phyloP scores from a whole-genome alignment of 495 filamentous ascomycete species.

The Penicillium alfredii region DNA sequence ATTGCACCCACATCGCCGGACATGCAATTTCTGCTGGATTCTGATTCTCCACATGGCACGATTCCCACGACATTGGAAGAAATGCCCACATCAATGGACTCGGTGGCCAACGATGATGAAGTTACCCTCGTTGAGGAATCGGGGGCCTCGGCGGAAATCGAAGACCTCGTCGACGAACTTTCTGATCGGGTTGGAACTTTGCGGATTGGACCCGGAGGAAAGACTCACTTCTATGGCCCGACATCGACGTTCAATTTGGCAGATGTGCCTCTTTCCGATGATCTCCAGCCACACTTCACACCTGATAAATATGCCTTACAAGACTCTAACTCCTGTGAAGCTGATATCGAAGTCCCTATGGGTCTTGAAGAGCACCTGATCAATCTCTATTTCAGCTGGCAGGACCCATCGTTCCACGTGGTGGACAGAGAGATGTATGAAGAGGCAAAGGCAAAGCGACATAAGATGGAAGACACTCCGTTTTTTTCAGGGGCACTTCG shows the following conservation, averaged over 20 bases:
- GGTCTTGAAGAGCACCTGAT: slow-evolving; percentile 27
- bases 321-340: slow-evolving; percentile 6
- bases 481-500: slow-evolving; percentile 32
- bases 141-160: slow-evolving; percentile 1
- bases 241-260: slow-evolving; percentile 22
- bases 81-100: neutral
- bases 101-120: neutral
- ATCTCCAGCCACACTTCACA: slow-evolving; percentile 1
- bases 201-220: slow-evolving; percentile 14
- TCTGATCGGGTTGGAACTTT: slow-evolving; percentile 27
- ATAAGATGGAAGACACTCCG: slow-evolving; percentile 14
- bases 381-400: slow-evolving; percentile 33
- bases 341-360: slow-evolving; percentile 11
- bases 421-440: slow-evolving; percentile 27
- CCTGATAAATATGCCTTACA: slow-evolving; percentile 8
- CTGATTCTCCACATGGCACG: neutral
- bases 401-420: slow-evolving; percentile 28
- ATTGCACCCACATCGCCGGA: neutral
- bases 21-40: neutral
- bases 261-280: slow-evolving; percentile 6
- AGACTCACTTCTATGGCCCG: slow-evolving; percentile 11
- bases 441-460: slow-evolving; percentile 7
- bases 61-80: neutral
- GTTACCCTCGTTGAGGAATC: neutral
- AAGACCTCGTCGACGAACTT: slow-evolving; percentile 11